Evolutionary conservation across 257 asterid genomes (phyloP), one percentile per base, ranked within the genome.

Genomic region (Anisodus acutangulus): DNA sequence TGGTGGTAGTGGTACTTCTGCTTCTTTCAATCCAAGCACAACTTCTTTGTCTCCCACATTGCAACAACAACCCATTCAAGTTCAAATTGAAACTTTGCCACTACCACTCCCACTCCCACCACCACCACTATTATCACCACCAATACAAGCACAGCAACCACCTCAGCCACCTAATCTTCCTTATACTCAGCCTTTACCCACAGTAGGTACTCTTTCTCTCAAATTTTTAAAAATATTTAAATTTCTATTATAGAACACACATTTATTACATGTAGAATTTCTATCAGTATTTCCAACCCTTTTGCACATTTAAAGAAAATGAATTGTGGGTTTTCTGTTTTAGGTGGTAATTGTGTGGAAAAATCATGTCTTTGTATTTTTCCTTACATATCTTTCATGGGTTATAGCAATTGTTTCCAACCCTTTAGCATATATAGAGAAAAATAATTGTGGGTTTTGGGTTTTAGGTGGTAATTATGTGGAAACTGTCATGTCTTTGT

Each of bases 181-280:
- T 58, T 37, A 10, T 15, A 31, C 84, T 53, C 95, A 86, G 81
- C 94, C 91, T 67, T 83, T 91, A 79, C 95, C 93, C 83, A 74
- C 90, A 83, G 91, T 89, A 89, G 97, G 98, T 94, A 93, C 86
- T 84, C 87, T 58, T 70, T 85, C 85, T 87, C 88, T 80, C 78
- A 55, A 47, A 13, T 9, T 15, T 15, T 67, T 6, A 13, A 13
- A 2, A 6, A 15, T 15, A 13, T 13, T 26, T 81, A n/a, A 81
- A 31, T 37, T 84, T 49, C 16, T 15, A 9, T n/a, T 60, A 49
- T 49, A 49, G 2, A 9, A 49, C 54, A 2, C 74, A 35, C 49
- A 67, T 35, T 67, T 67, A 67, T 67, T 67, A 67, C 72, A 31
- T 39, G 51, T 68, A 68, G 13, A 68, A 39, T 35, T 68, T 68